Conservation (phyloP, 352 stramenopile species). For the Globisporangium yorkense region DNA sequence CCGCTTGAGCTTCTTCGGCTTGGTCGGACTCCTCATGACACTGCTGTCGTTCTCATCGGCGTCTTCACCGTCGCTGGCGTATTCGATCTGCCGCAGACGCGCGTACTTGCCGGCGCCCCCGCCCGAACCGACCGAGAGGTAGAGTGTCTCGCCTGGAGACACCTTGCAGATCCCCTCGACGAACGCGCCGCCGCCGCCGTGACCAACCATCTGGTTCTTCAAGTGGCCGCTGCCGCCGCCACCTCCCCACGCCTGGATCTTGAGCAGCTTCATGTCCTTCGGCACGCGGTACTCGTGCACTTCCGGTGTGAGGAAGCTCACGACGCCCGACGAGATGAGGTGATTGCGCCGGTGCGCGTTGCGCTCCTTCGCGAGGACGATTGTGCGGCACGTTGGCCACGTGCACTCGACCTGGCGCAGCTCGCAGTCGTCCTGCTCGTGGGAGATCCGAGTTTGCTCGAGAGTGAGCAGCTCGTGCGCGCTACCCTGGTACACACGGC, state of each 20-base stretch:
- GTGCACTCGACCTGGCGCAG: constrained; percentile 66
- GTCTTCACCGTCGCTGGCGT: constrained; percentile 22
- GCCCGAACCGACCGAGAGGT: constrained; percentile 44
- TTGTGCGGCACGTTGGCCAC: constrained; percentile 56
- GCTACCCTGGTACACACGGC: constrained; percentile 42
- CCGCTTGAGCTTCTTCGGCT: constrained; percentile 15
- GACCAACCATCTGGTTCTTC: constrained; percentile 35
- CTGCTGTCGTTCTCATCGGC: constrained; percentile 5
- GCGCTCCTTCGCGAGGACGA: constrained; percentile 47
- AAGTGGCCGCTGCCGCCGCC: constrained; percentile 64
- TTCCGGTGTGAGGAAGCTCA: constrained; percentile 54
- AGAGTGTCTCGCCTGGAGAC: constrained; percentile 68
- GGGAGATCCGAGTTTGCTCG: constrained; percentile 55
- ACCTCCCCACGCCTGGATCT: constrained; percentile 67
- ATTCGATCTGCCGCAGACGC: constrained; percentile 28
- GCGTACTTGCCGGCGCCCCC: constrained; percentile 36
- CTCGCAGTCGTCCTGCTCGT: constrained; percentile 66
- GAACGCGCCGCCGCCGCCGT: constrained; percentile 63
- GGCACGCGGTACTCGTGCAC: constrained; percentile 65
- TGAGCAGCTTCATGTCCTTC: constrained; percentile 51
- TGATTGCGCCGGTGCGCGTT: constrained; percentile 57
- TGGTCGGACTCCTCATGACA: background rate
- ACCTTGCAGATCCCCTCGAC: constrained; percentile 53
- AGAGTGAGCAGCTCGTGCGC: constrained; percentile 54
- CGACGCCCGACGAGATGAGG: constrained; percentile 49